Evolutionary conservation across 495 filamentous ascomycete species (phyloP).

Genomic region (Penicillium longicatenatum): DNA sequence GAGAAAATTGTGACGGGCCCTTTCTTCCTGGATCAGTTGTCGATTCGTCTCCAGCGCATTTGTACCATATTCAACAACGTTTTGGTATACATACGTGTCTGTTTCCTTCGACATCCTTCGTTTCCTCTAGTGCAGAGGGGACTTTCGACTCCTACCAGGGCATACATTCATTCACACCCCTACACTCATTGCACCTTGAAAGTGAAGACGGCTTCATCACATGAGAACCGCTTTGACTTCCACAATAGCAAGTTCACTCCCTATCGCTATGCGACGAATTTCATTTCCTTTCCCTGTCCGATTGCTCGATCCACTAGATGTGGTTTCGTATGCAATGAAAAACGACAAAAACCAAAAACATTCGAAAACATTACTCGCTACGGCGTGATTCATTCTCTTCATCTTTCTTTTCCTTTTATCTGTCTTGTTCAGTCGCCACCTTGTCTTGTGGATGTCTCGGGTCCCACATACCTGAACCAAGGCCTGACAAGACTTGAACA

Average conservation of each 20-base stretch:
- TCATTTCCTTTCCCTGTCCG: constrained; percentile 22
- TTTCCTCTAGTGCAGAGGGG: background rate
- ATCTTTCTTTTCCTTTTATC: constrained; percentile 21
- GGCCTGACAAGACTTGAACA: constrained; percentile 7
- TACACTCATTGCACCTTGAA: background rate
- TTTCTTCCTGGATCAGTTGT: constrained; percentile 16
- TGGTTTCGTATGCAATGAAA: constrained; percentile 9
- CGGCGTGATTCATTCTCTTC: constrained; percentile 25
- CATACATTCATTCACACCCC: constrained; percentile 6
- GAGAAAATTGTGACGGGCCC: constrained; percentile 31
- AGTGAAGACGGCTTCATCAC: background rate
- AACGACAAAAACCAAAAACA: constrained; percentile 29
- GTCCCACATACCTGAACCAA: background rate
- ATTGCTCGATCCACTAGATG: background rate
- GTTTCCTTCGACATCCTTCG: background rate
- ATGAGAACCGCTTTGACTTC: constrained; percentile 5
- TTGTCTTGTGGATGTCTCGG: background rate
- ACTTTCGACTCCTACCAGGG: constrained; percentile 16
- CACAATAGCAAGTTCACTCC: constrained; percentile 17
- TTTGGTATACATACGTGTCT: constrained; percentile 2
- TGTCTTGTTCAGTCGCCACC: constrained; percentile 13
- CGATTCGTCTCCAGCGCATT: background rate
- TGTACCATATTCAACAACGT: background rate
- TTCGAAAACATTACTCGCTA: constrained; percentile 12
- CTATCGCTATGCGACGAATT: constrained; percentile 18